phyloP scores from a whole-genome alignment of 352 stramenopile genomes.

The Pythium pyrilobum region DNA sequence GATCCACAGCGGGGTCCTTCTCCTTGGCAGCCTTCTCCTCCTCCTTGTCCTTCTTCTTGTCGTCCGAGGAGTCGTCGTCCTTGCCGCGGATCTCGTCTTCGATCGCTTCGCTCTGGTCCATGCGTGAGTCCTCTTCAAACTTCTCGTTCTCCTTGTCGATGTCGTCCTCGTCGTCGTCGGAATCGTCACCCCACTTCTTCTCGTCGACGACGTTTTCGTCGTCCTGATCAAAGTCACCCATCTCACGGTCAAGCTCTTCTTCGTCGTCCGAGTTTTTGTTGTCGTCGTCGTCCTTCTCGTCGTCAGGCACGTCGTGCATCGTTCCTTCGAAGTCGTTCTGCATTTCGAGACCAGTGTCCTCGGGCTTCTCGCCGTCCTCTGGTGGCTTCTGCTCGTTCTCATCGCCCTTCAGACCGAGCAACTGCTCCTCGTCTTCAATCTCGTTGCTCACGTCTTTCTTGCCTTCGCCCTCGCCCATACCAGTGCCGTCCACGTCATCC shows the following conservation, averaged over 20 bases:
- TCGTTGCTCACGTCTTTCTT: slow-evolving; percentile 99
- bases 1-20: slow-evolving; percentile 68
- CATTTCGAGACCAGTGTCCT: slow-evolving; percentile 99
- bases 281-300: slow-evolving; percentile 82
- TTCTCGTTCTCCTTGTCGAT: slow-evolving; percentile 97
- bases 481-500: slow-evolving; percentile 98
- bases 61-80: slow-evolving; percentile 37
- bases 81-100: slow-evolving; percentile 89
- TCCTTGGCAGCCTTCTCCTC: slow-evolving; percentile 49
- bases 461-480: slow-evolving; percentile 99
- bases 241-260: slow-evolving; percentile 98
- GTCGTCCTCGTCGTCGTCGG: slow-evolving; percentile 89
- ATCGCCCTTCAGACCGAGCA: slow-evolving; percentile 97
- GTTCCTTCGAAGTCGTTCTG: slow-evolving; percentile 99
- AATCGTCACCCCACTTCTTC: slow-evolving; percentile 97
- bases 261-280: slow-evolving; percentile 89
- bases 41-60: slow-evolving; percentile 80
- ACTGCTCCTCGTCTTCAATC: slow-evolving; percentile 99
- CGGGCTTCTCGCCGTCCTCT: slow-evolving; percentile 39
- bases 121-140: slow-evolving; percentile 85
- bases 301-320: slow-evolving; percentile 95
- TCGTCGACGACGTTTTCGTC: slow-evolving; percentile 99
- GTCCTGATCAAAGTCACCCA: slow-evolving; percentile 96
- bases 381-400: slow-evolving; percentile 67
- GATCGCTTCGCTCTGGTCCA: slow-evolving; percentile 64